Evolutionary conservation across 305 asterid genomes (phyloP).

Genomic region (Fraxinus sp.): DNA sequence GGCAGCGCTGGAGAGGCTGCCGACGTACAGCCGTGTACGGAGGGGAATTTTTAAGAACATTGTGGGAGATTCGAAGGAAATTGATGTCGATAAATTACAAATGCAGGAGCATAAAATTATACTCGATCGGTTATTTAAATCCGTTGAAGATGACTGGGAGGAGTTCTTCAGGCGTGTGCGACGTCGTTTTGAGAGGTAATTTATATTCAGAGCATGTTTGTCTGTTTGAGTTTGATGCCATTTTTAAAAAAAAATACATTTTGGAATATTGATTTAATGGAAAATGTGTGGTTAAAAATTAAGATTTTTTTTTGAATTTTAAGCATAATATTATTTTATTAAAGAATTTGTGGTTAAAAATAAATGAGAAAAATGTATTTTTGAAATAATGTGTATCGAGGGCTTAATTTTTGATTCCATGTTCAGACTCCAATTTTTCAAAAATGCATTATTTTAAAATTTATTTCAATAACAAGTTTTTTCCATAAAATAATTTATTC

Average conservation of each 20-base stretch:
- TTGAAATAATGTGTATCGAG: too few relatives aligned
- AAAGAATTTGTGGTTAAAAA: too few relatives aligned
- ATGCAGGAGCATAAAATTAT: slow-evolving; percentile 59
- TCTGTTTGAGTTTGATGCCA: too few relatives aligned
- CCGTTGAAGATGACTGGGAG: slow-evolving; percentile 85
- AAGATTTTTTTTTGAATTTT: too few relatives aligned
- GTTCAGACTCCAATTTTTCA: background rate
- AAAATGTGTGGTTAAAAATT: too few relatives aligned
- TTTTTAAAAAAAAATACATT: too few relatives aligned
- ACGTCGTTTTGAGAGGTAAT: slow-evolving; percentile 75
- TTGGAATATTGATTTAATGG: too few relatives aligned
- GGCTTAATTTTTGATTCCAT: background rate
- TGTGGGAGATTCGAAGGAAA: slow-evolving; percentile 73
- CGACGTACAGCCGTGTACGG: slow-evolving; percentile 80
- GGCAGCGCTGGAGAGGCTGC: slow-evolving; percentile 96
- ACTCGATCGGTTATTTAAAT: slow-evolving; percentile 64
- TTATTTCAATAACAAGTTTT: too few relatives aligned
- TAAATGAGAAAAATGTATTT: too few relatives aligned
- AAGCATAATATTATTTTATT: too few relatives aligned
- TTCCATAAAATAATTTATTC: too few relatives aligned
- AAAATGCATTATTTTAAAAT: too few relatives aligned
- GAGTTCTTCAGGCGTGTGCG: slow-evolving; percentile 72
- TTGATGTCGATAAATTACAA: slow-evolving; percentile 61
- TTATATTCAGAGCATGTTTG: background rate
- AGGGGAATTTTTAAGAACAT: slow-evolving; percentile 72